These are phyloP conservation scores for Mycosphaerella arachidis DNA, from an alignment of 2,329 filamentous ascomycete genomes.

Conservation along the genomic window DNA sequence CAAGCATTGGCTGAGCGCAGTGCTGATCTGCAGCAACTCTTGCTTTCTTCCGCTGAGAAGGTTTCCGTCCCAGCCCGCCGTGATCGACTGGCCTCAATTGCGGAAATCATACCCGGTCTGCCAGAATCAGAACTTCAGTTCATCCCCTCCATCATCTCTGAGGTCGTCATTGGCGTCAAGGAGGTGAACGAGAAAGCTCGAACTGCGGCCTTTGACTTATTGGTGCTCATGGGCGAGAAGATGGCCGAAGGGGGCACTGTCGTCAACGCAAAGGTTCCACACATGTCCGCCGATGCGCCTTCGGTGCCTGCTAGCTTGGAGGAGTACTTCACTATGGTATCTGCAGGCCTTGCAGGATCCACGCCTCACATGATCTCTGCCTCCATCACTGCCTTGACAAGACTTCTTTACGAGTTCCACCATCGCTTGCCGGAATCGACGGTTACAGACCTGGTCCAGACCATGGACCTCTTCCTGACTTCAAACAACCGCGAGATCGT, in stretches of 20 bases:
- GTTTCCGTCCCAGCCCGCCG: conserved; percentile 80
- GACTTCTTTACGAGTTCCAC: conserved; percentile 91
- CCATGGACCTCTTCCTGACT: conserved; percentile 92
- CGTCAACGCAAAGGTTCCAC: conserved; percentile 77
- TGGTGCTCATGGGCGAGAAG: conserved; percentile 81
- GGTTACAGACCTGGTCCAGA: conserved; percentile 80
- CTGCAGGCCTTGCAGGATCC: conserved; percentile 84
- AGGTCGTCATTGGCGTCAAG: conserved; percentile 94
- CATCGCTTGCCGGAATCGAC: conserved; percentile 63
- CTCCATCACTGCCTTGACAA: conserved; percentile 88
- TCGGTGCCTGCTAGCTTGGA: conserved; percentile 76
- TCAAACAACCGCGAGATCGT: conserved; percentile 97
- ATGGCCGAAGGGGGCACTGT: conserved; percentile 73
- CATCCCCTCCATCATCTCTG: conserved; percentile 83
- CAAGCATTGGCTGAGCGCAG: conserved; percentile 72
- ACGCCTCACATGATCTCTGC: conserved; percentile 97
- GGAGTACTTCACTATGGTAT: conserved; percentile 98
- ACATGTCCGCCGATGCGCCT: conserved; percentile 76
- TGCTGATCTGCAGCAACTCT: conserved; percentile 72
- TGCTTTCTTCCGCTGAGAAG: conserved; percentile 75
- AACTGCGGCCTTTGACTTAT: conserved; percentile 80
- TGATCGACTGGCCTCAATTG: conserved; percentile 78
- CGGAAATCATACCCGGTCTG: conserved; percentile 73
- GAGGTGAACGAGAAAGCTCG: conserved; percentile 95
- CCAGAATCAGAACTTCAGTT: conserved; percentile 80